Evolutionary conservation across 2,329 filamentous ascomycete species (phyloP), one percentile per base, ranked within the genome.

Genomic region (Harringtonia lauricola): DNA sequence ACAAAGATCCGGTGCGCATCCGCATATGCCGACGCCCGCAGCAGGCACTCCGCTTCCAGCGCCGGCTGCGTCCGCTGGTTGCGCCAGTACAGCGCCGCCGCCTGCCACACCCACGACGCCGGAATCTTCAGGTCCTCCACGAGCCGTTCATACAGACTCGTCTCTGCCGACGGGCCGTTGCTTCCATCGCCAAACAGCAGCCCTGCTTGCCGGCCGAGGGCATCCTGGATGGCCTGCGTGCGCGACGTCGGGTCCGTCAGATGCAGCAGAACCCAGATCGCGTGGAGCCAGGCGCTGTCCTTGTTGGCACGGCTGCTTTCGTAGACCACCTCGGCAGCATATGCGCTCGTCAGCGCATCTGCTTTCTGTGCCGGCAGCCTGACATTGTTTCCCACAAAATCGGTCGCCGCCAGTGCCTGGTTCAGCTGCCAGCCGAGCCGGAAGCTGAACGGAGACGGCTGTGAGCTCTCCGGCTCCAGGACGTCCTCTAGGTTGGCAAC

Each of bases 1-100:
- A 83, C 76, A 43, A 98, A 81, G 1, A 90, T 86, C 24, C 79
- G 75, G 62, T 96, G 92, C 0, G 92, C 92, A 58, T 92, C 86
- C 26, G 78, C 71, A 61, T 80, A 84, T 35, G 85, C 79, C 33
- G 76, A 74, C 2, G 88, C 90, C 39, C 79, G 78, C 47, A 96
- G 73, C 13, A 98, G 78, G 55, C 81, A 92, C 43, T 82, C 73
- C 10, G 90, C 84, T 60, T 95, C 86, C 6, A 70, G 68, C 37
- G 71, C 72, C 12, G 83, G 71, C 57, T 89, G 79, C 50, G 79
- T 77, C 55, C 74, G 77, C 38, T 80, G 77, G 46, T 81, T 80
- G 48, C 85, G 83, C 63, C 87, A 88, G 61, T 83, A 83, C 14
- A 90, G 70, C 13, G 89, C 89, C 57, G 89, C 86, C 17, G 92